A percentile compares a stretch with the other conserved stretches of the same genome.
phyloP scores from a whole-genome alignment of 2,329 filamentous ascomycete species.

The Acrocalymma vagum region DNA sequence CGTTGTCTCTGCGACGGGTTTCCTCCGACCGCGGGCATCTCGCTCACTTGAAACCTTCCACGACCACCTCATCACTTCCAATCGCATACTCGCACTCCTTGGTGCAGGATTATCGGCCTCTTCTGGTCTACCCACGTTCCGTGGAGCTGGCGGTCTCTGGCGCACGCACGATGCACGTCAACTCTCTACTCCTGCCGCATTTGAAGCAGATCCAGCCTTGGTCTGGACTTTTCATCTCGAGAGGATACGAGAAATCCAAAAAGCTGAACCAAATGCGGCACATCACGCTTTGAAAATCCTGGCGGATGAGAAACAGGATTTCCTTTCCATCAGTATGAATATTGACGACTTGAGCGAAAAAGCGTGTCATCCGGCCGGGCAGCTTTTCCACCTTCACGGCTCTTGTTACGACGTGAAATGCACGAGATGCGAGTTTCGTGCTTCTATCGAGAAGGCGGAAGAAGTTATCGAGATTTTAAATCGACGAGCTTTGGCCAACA shows the following conservation, averaged over 20 bases:
- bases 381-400: slow-evolving; percentile 23
- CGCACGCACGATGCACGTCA: slow-evolving; percentile 19
- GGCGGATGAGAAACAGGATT: slow-evolving; percentile 16
- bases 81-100: slow-evolving; percentile 26
- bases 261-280: slow-evolving; percentile 26
- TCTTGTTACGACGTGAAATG: slow-evolving; percentile 25
- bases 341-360: slow-evolving; percentile 28
- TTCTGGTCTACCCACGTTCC: slow-evolving; percentile 34
- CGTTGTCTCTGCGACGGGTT: slow-evolving; percentile 18
- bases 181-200: slow-evolving; percentile 20
- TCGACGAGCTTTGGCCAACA: background rate
- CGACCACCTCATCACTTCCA: slow-evolving; percentile 20
- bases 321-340: slow-evolving; percentile 32
- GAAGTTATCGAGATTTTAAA: slow-evolving; percentile 10
- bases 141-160: slow-evolving; percentile 26
- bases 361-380: slow-evolving; percentile 12
- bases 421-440: slow-evolving; percentile 8
- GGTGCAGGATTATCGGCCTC: slow-evolving; percentile 32
- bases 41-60: slow-evolving; percentile 11
- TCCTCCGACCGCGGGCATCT: slow-evolving; percentile 15
- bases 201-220: slow-evolving; percentile 23
- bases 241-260: slow-evolving; percentile 9
- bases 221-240: slow-evolving; percentile 29
- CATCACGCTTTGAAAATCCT: slow-evolving; percentile 27
- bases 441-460: slow-evolving; percentile 8